phyloP scores from a whole-genome alignment of 495 filamentous ascomycete genomes.

The Hyaloscypha variabilis region DNA sequence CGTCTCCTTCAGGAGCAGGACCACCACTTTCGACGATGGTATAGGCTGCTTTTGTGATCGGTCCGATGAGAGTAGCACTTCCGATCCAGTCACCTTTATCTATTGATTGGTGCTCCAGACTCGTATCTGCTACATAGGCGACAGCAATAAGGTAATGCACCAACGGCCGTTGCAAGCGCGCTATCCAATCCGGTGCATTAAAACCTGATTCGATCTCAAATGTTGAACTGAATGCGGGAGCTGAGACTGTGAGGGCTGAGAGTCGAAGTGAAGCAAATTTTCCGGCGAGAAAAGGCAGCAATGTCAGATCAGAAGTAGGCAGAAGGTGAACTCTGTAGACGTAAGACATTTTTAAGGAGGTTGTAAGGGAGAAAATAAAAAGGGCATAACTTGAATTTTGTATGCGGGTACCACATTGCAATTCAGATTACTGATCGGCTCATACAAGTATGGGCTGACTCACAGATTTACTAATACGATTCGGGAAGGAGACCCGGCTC shows the following conservation, averaged over 20 bases:
- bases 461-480: background rate
- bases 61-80: conserved; percentile 39
- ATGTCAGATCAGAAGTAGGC: conserved; percentile 16
- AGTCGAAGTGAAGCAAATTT: conserved; percentile 38
- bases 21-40: conserved; percentile 30
- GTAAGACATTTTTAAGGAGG: conserved; percentile 13
- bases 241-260: conserved; percentile 30
- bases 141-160: conserved; percentile 39
- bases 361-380: background rate
- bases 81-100: conserved; percentile 36
- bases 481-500: background rate
- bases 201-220: conserved; percentile 38
- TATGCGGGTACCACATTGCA: background rate
- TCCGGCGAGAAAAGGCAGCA: conserved; percentile 29
- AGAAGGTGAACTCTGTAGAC: conserved; percentile 20
- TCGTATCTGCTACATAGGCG: conserved; percentile 27
- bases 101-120: conserved; percentile 10
- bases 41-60: conserved; percentile 28
- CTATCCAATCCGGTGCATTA: conserved; percentile 34
- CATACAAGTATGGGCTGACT: background rate
- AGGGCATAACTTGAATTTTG: background rate
- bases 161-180: conserved; percentile 25
- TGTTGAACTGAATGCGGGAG: conserved; percentile 39
- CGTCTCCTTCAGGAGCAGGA: conserved; percentile 22
- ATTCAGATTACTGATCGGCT: background rate